Evolutionary conservation across 2,329 filamentous ascomycete species (phyloP).

Genomic region (Cladosporium sp.): DNA sequence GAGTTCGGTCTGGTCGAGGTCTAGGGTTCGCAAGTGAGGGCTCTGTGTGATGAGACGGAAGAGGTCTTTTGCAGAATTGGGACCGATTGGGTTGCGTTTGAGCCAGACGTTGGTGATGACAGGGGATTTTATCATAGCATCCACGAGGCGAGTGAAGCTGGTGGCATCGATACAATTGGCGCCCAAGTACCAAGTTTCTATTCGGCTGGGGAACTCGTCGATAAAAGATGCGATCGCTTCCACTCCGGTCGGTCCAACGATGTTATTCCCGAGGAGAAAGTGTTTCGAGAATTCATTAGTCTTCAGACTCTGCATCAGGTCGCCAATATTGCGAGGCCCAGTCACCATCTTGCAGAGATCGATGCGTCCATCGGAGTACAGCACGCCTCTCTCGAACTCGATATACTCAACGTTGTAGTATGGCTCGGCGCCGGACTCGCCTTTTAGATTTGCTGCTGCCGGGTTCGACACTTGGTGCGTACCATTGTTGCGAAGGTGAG

Average conservation of each 20-base stretch:
- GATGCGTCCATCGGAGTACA: slow-evolving; percentile 55
- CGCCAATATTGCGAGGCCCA: slow-evolving; percentile 52
- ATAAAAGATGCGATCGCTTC: slow-evolving; percentile 50
- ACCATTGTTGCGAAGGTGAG: slow-evolving; percentile 35
- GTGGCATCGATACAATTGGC: slow-evolving; percentile 54
- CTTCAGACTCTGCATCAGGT: slow-evolving; percentile 52
- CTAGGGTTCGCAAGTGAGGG: slow-evolving; percentile 49
- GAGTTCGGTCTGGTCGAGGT: slow-evolving; percentile 56
- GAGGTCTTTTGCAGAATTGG: slow-evolving; percentile 42
- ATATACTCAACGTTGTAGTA: slow-evolving; percentile 37
- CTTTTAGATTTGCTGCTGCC: slow-evolving; percentile 21
- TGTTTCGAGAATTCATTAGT: slow-evolving; percentile 52
- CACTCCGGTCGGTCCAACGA: slow-evolving; percentile 53
- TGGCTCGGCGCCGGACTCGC: slow-evolving; percentile 35
- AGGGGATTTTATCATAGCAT: slow-evolving; percentile 47
- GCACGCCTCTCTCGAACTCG: slow-evolving; percentile 43
- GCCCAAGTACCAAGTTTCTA: slow-evolving; percentile 58
- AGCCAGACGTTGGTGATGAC: slow-evolving; percentile 55
- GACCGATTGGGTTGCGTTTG: slow-evolving; percentile 54
- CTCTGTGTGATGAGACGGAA: slow-evolving; percentile 48
- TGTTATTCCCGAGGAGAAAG: slow-evolving; percentile 57
- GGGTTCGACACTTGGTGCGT: slow-evolving; percentile 24
- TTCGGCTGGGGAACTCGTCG: slow-evolving; percentile 46
- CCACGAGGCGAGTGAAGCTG: slow-evolving; percentile 46
- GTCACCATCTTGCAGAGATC: slow-evolving; percentile 59